Evolutionary conservation across 2,329 filamentous ascomycete species (phyloP), one percentile per base, ranked within the genome.

Genomic region (Grosmannia huntii): DNA sequence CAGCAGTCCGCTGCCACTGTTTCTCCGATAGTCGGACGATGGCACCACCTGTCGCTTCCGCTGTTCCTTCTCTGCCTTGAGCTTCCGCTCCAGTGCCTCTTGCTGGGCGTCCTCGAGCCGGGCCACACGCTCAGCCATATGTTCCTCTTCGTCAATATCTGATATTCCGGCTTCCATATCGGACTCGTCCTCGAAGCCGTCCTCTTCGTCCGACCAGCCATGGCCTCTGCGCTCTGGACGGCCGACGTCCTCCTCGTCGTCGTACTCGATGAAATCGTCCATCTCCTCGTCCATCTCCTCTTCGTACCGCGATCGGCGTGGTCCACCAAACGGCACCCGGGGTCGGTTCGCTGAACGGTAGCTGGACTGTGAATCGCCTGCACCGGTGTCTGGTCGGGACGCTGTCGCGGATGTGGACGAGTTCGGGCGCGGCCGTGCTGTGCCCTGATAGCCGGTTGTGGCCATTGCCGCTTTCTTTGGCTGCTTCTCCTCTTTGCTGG

Each of bases 151-250:
- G 61, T 90, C 86, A 56, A 91, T 81, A 64, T 90, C 87, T 60
- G 84, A 85, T 44, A 86, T 68, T 38, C 86, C 86, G 2, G 86
- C 88, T 68, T 90, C 87, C 85, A 90, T 90, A 65, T 89, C 87
- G 6, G 85, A 89, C 5, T 84, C 87, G 6, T 68, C 86, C 0
- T 82, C 84, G 3, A 75, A 78, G 16, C 60, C 60, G 52, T 59
- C 27, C 12, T 56, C 76, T 61, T 80, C 77, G 4, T 48, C 41
- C 23, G 59, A 27, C 14, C 33, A 11, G 12, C 53, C 27, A 11
- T 56, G 23, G 46, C 57, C 51, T 21, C 53, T 21, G 19, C 36
- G 14, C 12, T 5, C 33, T n/a, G 16, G 5, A 23, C n/a, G 44
- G 49, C 6, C 53, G 64, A 12, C 55, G 65, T 77, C 75, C 5